A percentile compares a stretch with the other conserved stretches of the same genome.
Evolutionary conservation across 139 green algal genomes (phyloP).

Genomic region (Edaphochlamys debaryana): DNA sequence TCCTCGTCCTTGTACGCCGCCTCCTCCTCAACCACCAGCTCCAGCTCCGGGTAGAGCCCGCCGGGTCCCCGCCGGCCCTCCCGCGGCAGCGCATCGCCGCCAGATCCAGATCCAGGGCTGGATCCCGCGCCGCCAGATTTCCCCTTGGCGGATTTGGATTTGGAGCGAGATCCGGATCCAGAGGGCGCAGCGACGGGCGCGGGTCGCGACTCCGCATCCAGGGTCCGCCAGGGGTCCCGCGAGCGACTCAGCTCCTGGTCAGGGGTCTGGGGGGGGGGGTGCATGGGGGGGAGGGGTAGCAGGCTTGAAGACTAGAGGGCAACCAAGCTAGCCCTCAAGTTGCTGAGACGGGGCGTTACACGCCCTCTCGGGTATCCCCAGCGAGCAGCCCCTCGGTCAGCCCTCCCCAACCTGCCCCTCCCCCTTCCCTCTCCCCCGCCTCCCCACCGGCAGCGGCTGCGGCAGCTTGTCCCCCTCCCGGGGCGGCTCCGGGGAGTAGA

Average conservation of each 20-base stretch:
- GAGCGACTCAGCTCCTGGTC: constrained; percentile 33
- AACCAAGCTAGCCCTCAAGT: no score
- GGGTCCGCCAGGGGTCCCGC: constrained; percentile 58
- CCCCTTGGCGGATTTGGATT: no score
- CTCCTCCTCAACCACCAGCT: constrained; percentile 85
- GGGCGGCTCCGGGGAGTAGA: constrained; percentile 74
- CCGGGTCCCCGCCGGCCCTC: constrained; percentile 2
- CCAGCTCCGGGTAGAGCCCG: constrained; percentile 67
- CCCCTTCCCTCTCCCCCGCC: neutral
- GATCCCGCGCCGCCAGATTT: neutral
- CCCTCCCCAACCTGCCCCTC: no score
- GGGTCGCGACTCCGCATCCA: constrained; percentile 26
- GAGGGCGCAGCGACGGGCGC: neutral
- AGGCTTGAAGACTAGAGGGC: no score
- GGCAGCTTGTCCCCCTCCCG: constrained; percentile 47
- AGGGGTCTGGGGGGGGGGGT: constrained; percentile 7
- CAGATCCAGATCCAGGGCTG: neutral
- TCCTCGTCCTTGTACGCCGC: constrained; percentile 32
- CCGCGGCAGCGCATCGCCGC: constrained; percentile 12
- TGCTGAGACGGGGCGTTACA: no score
- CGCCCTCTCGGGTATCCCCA: no score
- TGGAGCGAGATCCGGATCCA: neutral
- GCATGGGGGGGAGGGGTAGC: neutral
- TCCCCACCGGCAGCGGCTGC: constrained; percentile 38
- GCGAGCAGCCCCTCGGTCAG: no score